phyloP scores from a whole-genome alignment of 2,329 filamentous ascomycete species.

The Verticillium nubilum region DNA sequence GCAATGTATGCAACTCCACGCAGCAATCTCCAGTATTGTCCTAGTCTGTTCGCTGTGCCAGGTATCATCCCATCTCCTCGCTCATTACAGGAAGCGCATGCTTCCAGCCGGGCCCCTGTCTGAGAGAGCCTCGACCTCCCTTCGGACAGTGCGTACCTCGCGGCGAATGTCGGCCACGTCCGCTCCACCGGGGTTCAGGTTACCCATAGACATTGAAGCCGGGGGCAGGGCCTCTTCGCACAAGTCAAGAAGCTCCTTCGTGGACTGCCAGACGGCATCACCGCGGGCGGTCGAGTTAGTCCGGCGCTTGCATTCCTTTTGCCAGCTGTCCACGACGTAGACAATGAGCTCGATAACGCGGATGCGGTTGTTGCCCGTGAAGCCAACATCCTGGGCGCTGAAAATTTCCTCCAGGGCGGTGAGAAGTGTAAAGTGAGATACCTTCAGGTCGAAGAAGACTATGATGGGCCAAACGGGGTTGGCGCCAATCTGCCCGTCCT shows the following conservation, averaged over 20 bases:
- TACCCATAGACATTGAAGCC: slow-evolving; percentile 21
- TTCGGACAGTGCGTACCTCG: slow-evolving; percentile 33
- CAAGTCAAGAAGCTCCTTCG: slow-evolving; percentile 43
- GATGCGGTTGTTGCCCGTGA: slow-evolving; percentile 44
- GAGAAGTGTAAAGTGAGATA: slow-evolving; percentile 51
- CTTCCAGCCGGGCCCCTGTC: slow-evolving; percentile 35
- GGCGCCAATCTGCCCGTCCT: slow-evolving; percentile 52
- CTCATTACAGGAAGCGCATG: slow-evolving; percentile 38
- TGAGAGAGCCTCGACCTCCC: slow-evolving; percentile 37
- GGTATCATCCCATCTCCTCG: background rate
- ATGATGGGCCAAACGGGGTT: slow-evolving; percentile 52
- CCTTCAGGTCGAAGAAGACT: slow-evolving; percentile 49
- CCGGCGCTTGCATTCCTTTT: slow-evolving; percentile 41
- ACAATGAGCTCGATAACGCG: slow-evolving; percentile 51
- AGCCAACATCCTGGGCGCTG: slow-evolving; percentile 54
- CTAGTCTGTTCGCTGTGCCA: background rate
- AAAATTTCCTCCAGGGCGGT: slow-evolving; percentile 52
- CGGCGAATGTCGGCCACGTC: slow-evolving; percentile 38
- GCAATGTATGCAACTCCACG: background rate
- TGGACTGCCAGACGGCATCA: slow-evolving; percentile 33
- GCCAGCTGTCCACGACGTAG: slow-evolving; percentile 43
- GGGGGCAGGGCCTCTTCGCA: slow-evolving; percentile 41
- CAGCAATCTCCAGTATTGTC: background rate
- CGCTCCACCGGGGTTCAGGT: slow-evolving; percentile 37
- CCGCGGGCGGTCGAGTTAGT: slow-evolving; percentile 33